Evolutionary conservation across 2,329 filamentous ascomycete genomes (phyloP).

Genomic region (Aquanectria penicillioides): DNA sequence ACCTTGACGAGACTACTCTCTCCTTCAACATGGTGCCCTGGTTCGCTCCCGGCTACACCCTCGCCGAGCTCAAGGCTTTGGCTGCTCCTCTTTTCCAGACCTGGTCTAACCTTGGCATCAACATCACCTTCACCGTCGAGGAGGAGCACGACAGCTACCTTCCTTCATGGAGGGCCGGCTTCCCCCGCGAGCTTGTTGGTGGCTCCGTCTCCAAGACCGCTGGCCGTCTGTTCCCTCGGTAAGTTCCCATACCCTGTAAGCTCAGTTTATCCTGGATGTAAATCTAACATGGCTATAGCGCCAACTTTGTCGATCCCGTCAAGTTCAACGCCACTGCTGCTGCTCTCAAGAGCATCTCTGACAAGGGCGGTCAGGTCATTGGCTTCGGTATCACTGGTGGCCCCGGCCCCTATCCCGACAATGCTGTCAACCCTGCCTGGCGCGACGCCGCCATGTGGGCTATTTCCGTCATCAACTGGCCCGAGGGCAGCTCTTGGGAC

Average conservation of each 20-base stretch:
- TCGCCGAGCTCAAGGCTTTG: slow-evolving; percentile 26
- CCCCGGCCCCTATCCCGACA: slow-evolving; percentile 46
- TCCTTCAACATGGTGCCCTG: slow-evolving; percentile 34
- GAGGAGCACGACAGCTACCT: slow-evolving; percentile 33
- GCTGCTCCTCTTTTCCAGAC: slow-evolving; percentile 22
- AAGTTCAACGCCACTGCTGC: slow-evolving; percentile 47
- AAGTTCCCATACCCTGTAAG: neutral
- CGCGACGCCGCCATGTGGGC: slow-evolving; percentile 52
- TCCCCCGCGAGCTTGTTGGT: slow-evolving; percentile 29
- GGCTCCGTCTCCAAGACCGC: slow-evolving; percentile 30
- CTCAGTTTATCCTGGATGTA: no score
- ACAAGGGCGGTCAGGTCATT: slow-evolving; percentile 53
- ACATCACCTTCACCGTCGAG: slow-evolving; percentile 10
- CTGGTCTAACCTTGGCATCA: slow-evolving; percentile 27
- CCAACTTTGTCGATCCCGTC: slow-evolving; percentile 29
- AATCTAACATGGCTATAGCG: neutral
- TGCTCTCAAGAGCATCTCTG: slow-evolving; percentile 50
- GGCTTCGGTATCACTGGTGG: slow-evolving; percentile 51
- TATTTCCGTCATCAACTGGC: slow-evolving; percentile 48
- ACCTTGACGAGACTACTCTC: slow-evolving; percentile 19
- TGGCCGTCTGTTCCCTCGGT: slow-evolving; percentile 36
- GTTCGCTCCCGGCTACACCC: slow-evolving; percentile 34
- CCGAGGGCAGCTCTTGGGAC: slow-evolving; percentile 24
- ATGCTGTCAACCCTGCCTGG: slow-evolving; percentile 61
- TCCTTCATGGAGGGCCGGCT: slow-evolving; percentile 34